Base-by-base conservation (phyloP, 495 filamentous ascomycete genomes). In the Pyrenopolyporus hunteri region DNA sequence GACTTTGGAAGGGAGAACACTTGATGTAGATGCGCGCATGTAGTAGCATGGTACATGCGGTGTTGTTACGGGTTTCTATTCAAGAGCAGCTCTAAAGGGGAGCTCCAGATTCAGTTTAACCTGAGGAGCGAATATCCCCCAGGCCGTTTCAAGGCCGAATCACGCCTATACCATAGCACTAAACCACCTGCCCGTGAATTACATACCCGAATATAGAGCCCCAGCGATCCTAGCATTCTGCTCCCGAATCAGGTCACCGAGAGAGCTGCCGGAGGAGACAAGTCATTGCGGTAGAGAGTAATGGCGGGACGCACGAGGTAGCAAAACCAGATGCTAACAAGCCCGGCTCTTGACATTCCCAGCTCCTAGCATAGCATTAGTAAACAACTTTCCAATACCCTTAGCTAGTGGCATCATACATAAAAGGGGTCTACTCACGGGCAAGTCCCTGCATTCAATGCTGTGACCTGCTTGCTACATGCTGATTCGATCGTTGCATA, bases 391-490 rank as follows among this genome's bases (percentile, higher is more conserved):
- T n/a, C 10, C 5, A 22, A n/a, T 49, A 8, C 22, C 17, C 4
- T 25, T 35, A 55, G 31, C 19, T 29, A 47, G 49, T 40, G n/a
- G 37, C 45, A 28, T 26, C 9, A 22, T 11, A 5, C 10, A 25
- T 52, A 57, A 14, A 42, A 10, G 19, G 4, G 14, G 28, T 32
- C 29, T 47, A 7, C 19, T 43, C 19, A 6, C 23, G 20, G 19
- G 10, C n/a, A 42, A 57, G 53, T 57, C 33, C 53, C 53, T 57
- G 33, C 53, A 40, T 57, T 31, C n/a, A 16, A 11, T 29, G 9
- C 13, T 25, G 23, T 16, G 28, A 17, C 43, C 31, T 20, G 19
- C n/a, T n/a, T n/a, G n/a, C n/a, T n/a, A n/a, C n/a, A n/a, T n/a
- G n/a, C n/a, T n/a, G n/a, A n/a, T n/a, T n/a, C n/a, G 23, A 23